Conservation (phyloP, 176 grass and related monocot species). For the Phoenix roebelenii region DNA sequence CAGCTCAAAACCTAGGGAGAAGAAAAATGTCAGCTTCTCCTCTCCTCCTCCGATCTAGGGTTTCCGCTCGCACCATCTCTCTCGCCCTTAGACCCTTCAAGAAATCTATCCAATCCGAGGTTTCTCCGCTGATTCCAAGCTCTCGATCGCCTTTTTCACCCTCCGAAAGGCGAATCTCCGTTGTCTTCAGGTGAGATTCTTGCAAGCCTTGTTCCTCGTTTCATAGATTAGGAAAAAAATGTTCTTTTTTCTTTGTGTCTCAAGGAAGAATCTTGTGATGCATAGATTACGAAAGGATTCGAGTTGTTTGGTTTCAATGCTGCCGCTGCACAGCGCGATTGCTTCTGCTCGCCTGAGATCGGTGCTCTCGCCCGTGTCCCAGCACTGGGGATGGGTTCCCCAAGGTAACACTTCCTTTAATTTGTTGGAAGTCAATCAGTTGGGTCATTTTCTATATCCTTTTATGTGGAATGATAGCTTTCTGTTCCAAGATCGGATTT, state of each 20-base stretch:
- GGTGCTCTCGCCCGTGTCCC: slow-evolving; percentile 46
- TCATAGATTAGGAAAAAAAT: no score
- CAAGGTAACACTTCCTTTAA: slow-evolving; percentile 32
- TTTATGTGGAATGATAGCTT: no score
- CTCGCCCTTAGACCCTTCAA: slow-evolving; percentile 11
- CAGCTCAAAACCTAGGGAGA: background rate
- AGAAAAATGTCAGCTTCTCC: slow-evolving; percentile 31
- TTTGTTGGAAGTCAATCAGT: no score
- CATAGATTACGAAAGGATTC: slow-evolving; percentile 46
- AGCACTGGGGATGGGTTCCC: slow-evolving; percentile 63
- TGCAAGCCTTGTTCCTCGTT: slow-evolving; percentile 6
- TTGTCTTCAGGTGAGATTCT: slow-evolving; percentile 4
- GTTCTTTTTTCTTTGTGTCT: no score
- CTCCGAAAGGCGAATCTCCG: no score
- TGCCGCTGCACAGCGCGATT: slow-evolving; percentile 68
- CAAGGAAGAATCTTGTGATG: no score
- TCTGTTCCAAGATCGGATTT: no score
- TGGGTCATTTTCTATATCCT: no score
- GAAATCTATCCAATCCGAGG: slow-evolving; percentile 2
- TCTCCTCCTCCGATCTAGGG: slow-evolving; percentile 39
- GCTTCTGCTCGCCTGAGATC: slow-evolving; percentile 46
- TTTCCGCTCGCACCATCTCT: slow-evolving; percentile 17
- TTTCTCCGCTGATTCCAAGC: background rate
- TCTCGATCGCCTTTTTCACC: background rate
- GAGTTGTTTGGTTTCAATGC: slow-evolving; percentile 29